Evolutionary conservation across 2,329 filamentous ascomycete species (phyloP), one percentile per base, ranked within the genome.

Genomic region (Talaromyces verruculosus): DNA sequence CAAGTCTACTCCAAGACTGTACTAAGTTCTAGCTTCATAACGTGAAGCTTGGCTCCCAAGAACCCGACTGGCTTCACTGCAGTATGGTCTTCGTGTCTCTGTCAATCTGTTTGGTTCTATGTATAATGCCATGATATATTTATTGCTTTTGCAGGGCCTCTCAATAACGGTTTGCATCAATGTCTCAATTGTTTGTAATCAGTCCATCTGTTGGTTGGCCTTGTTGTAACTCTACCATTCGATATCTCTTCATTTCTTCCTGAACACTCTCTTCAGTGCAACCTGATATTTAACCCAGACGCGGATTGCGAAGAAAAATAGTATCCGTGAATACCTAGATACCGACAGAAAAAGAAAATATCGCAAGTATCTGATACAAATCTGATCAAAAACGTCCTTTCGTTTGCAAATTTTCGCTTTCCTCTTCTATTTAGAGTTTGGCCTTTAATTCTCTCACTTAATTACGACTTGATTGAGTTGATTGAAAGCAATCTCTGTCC

Each of bases 221-320:
- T 13, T 35, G 49, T 19, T 53, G 51, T 55, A 57, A 57, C 53
- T 57, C 53, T 37, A 15, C 53, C 19, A 37, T 57, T 25, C 33
- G 53, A 37, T 57, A 57, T 57, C 53, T 39, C 33, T 53, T 55
- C 51, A 55, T 35, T 19, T 22, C 30, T n/a, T 6, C 37, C 1
- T 37, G n/a, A 11, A 55, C 28, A 35, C 45, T 41, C 45, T n/a
- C 28, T 53, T 33, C 28, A 33, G 49, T 39, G 25, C 57, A 28
- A 43, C 35, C 17, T 39, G 25, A 58, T 35, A 57, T 45, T 57
- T 59, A 17, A 17, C 57, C 28, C 62, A 64, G 39, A 64, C 62
- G 62, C 62, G 62, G 39, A 57, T 53, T 64, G 62, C 62, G 62
- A 64, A 37, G 39, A 28, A 58, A 64, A 63, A 28, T 53, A n/a